Evolutionary conservation across 2,329 filamentous ascomycete genomes (phyloP).

Genomic region (Ophiostoma himal-ulmi): DNA sequence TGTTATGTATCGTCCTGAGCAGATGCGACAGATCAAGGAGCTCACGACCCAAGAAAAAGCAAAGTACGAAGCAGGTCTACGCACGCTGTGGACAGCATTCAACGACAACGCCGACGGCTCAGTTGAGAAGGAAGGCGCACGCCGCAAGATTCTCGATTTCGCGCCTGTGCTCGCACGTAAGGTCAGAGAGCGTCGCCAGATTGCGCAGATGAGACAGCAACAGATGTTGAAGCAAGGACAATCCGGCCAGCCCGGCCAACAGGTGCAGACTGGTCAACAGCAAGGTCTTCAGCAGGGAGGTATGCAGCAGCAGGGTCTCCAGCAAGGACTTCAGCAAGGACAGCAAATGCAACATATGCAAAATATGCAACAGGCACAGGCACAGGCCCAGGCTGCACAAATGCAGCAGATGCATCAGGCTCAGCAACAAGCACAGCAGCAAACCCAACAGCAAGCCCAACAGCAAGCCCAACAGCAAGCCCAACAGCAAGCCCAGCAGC

Average conservation of each 20-base stretch:
- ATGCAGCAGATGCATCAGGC: conserved; percentile 22
- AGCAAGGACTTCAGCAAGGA: conserved; percentile 19
- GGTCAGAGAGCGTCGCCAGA: conserved; percentile 24
- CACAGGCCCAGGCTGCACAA: conserved; percentile 20
- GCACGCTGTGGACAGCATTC: conserved; percentile 48
- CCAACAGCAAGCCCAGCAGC: conserved; percentile 18
- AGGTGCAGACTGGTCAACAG: conserved; percentile 5
- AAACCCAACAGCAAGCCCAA: too few species aligned
- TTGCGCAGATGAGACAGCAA: conserved; percentile 18
- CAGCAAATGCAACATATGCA: conserved; percentile 18
- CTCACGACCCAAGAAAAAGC: conserved; percentile 50
- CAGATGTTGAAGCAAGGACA: conserved; percentile 19
- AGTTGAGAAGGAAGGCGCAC: conserved; percentile 45
- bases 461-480: conserved; percentile 20
- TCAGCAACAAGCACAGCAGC: conserved; percentile 16
- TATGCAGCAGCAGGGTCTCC: conserved; percentile 17
- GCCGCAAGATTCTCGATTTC: conserved; percentile 56
- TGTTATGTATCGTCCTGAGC: conserved; percentile 45
- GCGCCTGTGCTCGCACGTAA: conserved; percentile 45
- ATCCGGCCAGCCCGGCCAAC: conserved; percentile 13
- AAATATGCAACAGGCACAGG: conserved; percentile 22
- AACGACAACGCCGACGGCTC: conserved; percentile 45
- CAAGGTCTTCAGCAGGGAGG: conserved; percentile 15
- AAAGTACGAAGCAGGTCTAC: conserved; percentile 55
- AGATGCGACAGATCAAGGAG: conserved; percentile 46